A percentile compares a stretch with the other conserved stretches of the same genome.
Evolutionary conservation across 2,329 filamentous ascomycete genomes (phyloP).

Genomic region (Phyllosticta citriasiana): DNA sequence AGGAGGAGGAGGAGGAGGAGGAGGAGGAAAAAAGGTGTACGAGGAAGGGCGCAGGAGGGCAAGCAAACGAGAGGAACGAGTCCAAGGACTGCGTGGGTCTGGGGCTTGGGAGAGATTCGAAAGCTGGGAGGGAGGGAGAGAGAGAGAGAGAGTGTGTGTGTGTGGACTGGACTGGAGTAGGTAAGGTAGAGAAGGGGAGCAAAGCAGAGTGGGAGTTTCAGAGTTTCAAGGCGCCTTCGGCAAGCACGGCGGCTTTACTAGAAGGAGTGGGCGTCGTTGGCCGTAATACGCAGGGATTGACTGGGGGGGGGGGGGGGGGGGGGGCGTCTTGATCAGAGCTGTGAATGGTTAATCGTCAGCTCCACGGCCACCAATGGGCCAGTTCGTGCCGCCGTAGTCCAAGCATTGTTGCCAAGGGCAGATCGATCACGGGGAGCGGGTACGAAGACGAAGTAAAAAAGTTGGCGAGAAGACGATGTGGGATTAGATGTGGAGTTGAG

Average conservation of each 20-base stretch:
- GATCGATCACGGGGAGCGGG: not conserved
- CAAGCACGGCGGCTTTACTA: not conserved
- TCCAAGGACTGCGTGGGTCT: not conserved
- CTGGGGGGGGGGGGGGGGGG: too few relatives aligned
- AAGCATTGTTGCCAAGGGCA: not conserved
- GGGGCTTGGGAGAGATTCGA: constrained; percentile 11
- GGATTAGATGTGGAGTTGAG: not conserved
- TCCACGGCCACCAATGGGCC: not conserved
- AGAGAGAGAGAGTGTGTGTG: constrained; percentile 11
- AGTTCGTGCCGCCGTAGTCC: not conserved
- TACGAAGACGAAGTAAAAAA: not conserved
- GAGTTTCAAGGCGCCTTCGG: not conserved
- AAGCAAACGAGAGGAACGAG: constrained; percentile 11
- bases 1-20: constrained; percentile 7
- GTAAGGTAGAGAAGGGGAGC: constrained; percentile 14
- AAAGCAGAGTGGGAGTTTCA: not conserved
- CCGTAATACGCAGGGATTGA: not conserved
- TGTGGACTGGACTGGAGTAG: too few relatives aligned
- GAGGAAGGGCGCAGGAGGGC: constrained; percentile 1
- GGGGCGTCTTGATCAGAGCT: not conserved
- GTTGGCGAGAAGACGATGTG: too few relatives aligned
- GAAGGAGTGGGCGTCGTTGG: not conserved
- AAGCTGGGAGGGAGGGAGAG: constrained; percentile 1
- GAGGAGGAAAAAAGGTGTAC: constrained; percentile 5
- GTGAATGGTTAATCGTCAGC: not conserved